Percentiles rank a stretch among this genome's conserved stretches.
Evolutionary conservation across 257 asterid species (phyloP).

Genomic region (Linderniella brevidens): DNA sequence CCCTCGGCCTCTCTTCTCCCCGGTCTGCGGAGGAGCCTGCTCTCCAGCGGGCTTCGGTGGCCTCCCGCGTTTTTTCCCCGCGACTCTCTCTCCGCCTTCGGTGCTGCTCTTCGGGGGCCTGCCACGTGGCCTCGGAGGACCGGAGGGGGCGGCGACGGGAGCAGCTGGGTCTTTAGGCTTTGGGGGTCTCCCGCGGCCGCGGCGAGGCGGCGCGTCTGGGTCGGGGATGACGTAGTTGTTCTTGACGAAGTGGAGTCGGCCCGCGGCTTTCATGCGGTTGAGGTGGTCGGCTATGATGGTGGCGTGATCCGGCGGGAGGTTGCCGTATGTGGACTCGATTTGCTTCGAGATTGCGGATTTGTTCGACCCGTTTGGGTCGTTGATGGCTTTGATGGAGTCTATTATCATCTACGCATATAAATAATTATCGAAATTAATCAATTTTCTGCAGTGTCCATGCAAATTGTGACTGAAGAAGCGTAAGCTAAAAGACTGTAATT

Average conservation of each 20-base stretch:
- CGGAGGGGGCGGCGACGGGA: constrained; percentile 28
- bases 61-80: too few species aligned
- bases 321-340: constrained; percentile 62
- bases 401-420: constrained; percentile 40
- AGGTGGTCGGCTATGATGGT: constrained; percentile 41
- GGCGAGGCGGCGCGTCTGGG: constrained; percentile 40
- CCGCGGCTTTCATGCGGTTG: constrained; percentile 38
- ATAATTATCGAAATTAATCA: background rate
- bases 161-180: constrained; percentile 45
- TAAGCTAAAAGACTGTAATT: too few species aligned
- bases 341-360: constrained; percentile 49
- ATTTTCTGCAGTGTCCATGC: too few species aligned
- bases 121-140: constrained; percentile 32
- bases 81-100: too few species aligned
- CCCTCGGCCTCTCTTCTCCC: too few species aligned
- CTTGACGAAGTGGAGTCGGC: constrained; percentile 49
- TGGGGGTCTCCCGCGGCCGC: constrained; percentile 83
- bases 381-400: constrained; percentile 55
- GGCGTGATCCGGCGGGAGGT: constrained; percentile 46
- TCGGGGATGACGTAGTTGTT: constrained; percentile 59
- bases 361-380: constrained; percentile 52
- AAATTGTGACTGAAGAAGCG: too few species aligned
- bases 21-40: too few species aligned
- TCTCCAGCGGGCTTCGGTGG: too few species aligned
- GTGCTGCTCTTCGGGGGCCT: constrained; percentile 51